phyloP scores from a whole-genome alignment of 2,329 filamentous ascomycete genomes.

The Orbilia blumenaviensis region DNA sequence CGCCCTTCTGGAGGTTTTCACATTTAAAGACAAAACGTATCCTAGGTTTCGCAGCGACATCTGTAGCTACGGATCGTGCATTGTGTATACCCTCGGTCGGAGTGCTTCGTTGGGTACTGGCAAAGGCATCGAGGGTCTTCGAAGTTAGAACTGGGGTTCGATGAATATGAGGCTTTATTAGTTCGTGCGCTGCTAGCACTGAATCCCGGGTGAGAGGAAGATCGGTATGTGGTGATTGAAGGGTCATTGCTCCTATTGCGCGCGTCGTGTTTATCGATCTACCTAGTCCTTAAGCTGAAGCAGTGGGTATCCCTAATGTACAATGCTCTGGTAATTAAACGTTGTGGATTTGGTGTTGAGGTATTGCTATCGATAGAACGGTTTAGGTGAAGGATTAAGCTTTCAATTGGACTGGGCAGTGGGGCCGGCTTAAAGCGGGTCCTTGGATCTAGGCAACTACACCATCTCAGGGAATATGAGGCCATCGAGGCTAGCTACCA shows the following conservation, averaged over 20 bases:
- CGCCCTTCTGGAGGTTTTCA: conserved; percentile 89
- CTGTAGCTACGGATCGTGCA: conserved; percentile 66
- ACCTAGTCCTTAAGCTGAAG: too few species aligned
- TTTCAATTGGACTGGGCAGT: background rate
- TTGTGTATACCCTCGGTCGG: conserved; percentile 66
- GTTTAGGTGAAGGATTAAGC: conserved; percentile 7
- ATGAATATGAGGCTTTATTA: conserved; percentile 81
- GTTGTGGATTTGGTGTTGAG: background rate
- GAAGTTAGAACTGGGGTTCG: conserved; percentile 84
- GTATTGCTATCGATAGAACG: background rate
- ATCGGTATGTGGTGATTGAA: conserved; percentile 53
- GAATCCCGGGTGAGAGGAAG: conserved; percentile 76
- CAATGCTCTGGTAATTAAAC: too few species aligned
- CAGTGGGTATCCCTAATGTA: too few species aligned
- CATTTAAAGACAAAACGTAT: conserved; percentile 91
- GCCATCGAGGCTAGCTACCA: background rate
- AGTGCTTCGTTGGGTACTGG: conserved; percentile 73
- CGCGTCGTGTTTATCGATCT: too few species aligned
- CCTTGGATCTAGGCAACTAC: background rate
- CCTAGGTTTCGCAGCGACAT: conserved; percentile 69
- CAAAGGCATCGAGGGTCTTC: conserved; percentile 75
- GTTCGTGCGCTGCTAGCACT: conserved; percentile 74
- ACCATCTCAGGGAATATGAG: conserved; percentile 3
- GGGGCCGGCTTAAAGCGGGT: background rate
- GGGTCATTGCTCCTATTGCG: conserved; percentile 35